phyloP scores from a whole-genome alignment of 1,139 yeast genomes.

The Sugiyamaella paludigena region DNA sequence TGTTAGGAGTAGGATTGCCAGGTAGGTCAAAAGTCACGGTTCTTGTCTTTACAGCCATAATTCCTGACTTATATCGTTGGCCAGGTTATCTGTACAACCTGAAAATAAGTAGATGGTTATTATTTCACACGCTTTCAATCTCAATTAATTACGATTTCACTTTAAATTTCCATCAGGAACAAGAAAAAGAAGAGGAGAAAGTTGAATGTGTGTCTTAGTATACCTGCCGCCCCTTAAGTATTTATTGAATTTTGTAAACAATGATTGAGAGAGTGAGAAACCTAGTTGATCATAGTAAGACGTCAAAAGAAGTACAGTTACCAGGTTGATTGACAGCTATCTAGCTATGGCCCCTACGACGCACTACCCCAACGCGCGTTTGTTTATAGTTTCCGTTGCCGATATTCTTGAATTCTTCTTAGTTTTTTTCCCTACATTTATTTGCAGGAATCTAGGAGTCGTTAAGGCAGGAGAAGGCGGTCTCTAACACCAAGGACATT shows the following conservation, averaged over 20 bases:
- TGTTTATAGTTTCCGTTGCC: too few species aligned
- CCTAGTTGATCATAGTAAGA: too few species aligned
- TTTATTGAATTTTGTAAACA: background rate
- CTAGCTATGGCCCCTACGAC: too few species aligned
- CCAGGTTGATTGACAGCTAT: too few species aligned
- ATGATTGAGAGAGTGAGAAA: too few species aligned
- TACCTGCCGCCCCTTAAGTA: constrained; percentile 2
- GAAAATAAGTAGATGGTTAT: too few species aligned
- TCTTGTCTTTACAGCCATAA: constrained; percentile 9
- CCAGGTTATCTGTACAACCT: background rate
- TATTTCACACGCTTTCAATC: too few species aligned
- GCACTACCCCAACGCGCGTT: too few species aligned
- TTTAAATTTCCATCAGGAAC: too few species aligned
- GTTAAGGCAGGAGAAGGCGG: background rate
- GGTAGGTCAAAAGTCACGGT: constrained; percentile 17
- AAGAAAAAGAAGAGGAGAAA: background rate
- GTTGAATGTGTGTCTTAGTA: background rate
- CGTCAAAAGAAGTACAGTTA: too few species aligned
- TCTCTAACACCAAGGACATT: constrained; percentile 1
- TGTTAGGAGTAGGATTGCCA: constrained; percentile 15
- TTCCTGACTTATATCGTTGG: background rate
- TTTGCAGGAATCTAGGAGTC: constrained; percentile 12
- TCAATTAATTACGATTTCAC: too few species aligned
- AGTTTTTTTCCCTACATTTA: background rate
- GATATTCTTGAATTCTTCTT: background rate